A percentile compares a stretch with the other conserved stretches of the same genome.
Evolutionary conservation across 1,139 yeast species (phyloP).

Genomic region (Debaryomycetaceae sp.): DNA sequence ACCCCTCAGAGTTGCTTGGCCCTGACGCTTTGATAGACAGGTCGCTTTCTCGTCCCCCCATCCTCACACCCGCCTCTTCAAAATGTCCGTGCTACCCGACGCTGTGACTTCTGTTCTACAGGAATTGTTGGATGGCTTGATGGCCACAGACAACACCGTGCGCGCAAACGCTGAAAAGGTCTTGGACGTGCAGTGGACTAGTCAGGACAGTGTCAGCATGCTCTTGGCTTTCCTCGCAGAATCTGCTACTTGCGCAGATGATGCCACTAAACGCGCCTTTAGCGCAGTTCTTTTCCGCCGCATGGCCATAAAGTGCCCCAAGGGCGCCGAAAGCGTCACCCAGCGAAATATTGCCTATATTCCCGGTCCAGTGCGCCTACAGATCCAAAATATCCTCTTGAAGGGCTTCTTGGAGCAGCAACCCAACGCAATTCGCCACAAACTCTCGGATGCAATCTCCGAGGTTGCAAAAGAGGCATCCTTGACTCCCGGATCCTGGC

Average conservation of each 20-base stretch:
- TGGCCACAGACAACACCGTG: conserved; percentile 64
- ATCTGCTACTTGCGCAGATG: conserved; percentile 54
- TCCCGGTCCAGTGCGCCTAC: conserved; percentile 44
- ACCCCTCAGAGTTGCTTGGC: too few species aligned
- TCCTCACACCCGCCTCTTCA: conserved; percentile 1
- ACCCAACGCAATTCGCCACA: conserved; percentile 71
- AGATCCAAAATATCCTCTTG: conserved; percentile 56
- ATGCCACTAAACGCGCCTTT: conserved; percentile 48
- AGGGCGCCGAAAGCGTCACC: conserved; percentile 47
- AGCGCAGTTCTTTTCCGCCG: conserved; percentile 86
- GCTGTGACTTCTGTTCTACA: conserved; percentile 48
- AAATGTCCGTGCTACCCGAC: conserved; percentile 51
- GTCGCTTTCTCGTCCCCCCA: background rate
- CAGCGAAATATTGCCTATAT: conserved; percentile 72
- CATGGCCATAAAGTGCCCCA: conserved; percentile 70
- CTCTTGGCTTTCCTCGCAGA: conserved; percentile 73
- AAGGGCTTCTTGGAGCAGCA: conserved; percentile 63
- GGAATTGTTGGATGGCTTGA: conserved; percentile 54
- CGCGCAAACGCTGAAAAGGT: conserved; percentile 73
- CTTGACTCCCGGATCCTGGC: conserved; percentile 51
- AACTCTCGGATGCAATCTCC: conserved; percentile 87
- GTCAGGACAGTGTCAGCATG: conserved; percentile 49
- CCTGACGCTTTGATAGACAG: background rate
- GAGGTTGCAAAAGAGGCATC: conserved; percentile 71
- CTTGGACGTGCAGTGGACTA: conserved; percentile 69